These are phyloP conservation scores for Cladosporium sp. DNA, from an alignment of 2,329 filamentous ascomycete species.

Conservation along the genomic window DNA sequence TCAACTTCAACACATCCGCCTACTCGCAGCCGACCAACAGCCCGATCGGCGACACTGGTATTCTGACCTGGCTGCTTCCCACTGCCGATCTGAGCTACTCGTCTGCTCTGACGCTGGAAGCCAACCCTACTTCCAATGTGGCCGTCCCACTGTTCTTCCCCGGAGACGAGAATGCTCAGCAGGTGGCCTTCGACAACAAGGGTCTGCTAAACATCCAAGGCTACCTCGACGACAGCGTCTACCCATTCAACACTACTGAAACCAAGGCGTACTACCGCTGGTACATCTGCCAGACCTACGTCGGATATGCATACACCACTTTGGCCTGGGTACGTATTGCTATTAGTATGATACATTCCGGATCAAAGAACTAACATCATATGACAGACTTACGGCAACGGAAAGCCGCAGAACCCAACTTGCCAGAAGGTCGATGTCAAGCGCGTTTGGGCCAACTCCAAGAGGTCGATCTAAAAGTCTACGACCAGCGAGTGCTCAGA, in stretches of 20 bases:
- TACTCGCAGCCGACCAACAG: conserved; percentile 15
- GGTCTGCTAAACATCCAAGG: conserved; percentile 37
- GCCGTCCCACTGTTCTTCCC: conserved; percentile 40
- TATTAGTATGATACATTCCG: background rate
- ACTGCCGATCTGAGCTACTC: conserved; percentile 28
- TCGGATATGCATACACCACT: conserved; percentile 40
- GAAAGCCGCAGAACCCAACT: conserved; percentile 42
- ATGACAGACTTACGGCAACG: conserved; percentile 29
- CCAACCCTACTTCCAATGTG: conserved; percentile 37
- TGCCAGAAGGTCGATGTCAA: conserved; percentile 41
- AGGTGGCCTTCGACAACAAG: conserved; percentile 39
- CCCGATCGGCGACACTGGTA: conserved; percentile 33
- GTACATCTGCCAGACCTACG: conserved; percentile 42
- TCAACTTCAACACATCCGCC: conserved; percentile 21
- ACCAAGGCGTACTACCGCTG: conserved; percentile 36
- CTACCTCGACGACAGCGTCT: conserved; percentile 38
- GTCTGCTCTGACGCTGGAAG: conserved; percentile 12
- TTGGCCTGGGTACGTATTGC: conserved; percentile 35
- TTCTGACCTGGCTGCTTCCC: conserved; percentile 25
- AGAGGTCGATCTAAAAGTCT: background rate
- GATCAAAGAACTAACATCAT: background rate
- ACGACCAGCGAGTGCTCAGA: too few species aligned
- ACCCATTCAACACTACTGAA: conserved; percentile 27
- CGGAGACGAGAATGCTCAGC: conserved; percentile 19
- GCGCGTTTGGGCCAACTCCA: conserved; percentile 3